Evolutionary conservation across 345 rosid genomes (phyloP), one percentile per base, ranked within the genome.

Genomic region (Excoecaria cochinchinensis): DNA sequence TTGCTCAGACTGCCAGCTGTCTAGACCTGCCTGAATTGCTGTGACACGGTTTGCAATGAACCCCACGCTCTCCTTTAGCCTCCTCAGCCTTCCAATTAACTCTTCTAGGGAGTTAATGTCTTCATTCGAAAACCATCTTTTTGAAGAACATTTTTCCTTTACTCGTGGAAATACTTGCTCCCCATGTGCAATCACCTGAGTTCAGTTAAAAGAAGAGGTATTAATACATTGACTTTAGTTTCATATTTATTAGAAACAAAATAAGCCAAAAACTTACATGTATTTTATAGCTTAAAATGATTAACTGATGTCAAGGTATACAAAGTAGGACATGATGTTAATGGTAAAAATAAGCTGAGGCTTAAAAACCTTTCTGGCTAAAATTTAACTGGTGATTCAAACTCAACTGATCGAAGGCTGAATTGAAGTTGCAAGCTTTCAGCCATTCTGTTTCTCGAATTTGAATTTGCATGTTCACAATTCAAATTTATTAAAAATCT

Each of bases 1-100:
- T 85, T 96, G 98, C 80, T 96, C 99, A 0, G 95, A 82, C 67
- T 92, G 99, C 98, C 99, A 96, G 77, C 91, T 91, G 79, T 96
- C 98, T 6, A 93, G 80, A 74, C 98, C 92, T 7, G 99, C 92
- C 82, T 96, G 99, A 76, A 93, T 85, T 63, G 95, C 93, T 0
- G 92, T 89, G 65, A 96, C 95, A 4, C 99, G 98, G 70, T 92
- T 96, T n/a, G 97, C 88, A 67, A 96, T 81, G 83, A 93, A 96
- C 31, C 99, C 97, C 56, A 90, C 97, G 21, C 85, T 96, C 84
- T 96, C 98, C 82, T 92, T 93, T 44, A 96, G 84, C 79, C 98
- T 89, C 81, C 97, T 87, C 63, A 96, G 84, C 48, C 92, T 79
- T 74, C 94, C 92, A 62, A 90, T 87, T 75, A 93, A 78, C 85